Base-by-base conservation (phyloP, 2,329 filamentous ascomycete genomes). In the Teratosphaeria nubilosa region DNA sequence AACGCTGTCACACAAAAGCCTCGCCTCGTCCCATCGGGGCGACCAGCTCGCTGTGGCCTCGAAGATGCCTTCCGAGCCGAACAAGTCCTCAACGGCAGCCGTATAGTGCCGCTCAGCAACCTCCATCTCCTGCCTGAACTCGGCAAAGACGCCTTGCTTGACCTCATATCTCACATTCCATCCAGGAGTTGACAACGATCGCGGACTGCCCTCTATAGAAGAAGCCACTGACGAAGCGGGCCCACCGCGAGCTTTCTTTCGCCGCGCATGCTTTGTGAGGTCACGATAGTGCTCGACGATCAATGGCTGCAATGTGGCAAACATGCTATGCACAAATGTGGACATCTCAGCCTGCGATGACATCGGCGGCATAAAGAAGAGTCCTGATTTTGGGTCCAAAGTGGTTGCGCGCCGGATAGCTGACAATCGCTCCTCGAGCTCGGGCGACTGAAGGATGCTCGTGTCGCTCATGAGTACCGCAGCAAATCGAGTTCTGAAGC, bases 131-230 rank as follows among this genome's bases (percentile, higher is more conserved):
- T 95, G 89, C 9, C 94, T 84, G 64, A 95, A 96, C 69, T 97
- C 92, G 30, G 91, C 90, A 69, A 97, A 89, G 0, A 96, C 79
- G 6, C 87, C 92, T 20, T 91, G 81, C 71, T 99, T 99, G 76
- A 95, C 91, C 68, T 99, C 92, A 73, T 96, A 96, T 16, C 92
- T 86, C 56, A 95, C 86, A 68, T 90, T 91, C 94, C 92, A 99
- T 3, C 90, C 91, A 50, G 90, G 85, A 10, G 86, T 78, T 1
- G 91, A 88, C n/a, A 96, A 75, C 0, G 88, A 90, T 67, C 94
- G 88, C 1, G 91, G 95, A 1, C 90, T 95, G 30, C 89, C 90
- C 22, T 82, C 85, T 5, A 59, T 0, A 89, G 90, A 90, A 4
- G 91, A 89, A 32, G 90, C 81, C 6, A 90, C 92, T 5, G 90